Evolutionary conservation across 2,329 filamentous ascomycete species (phyloP).

Genomic region (Phialophora macrospora): DNA sequence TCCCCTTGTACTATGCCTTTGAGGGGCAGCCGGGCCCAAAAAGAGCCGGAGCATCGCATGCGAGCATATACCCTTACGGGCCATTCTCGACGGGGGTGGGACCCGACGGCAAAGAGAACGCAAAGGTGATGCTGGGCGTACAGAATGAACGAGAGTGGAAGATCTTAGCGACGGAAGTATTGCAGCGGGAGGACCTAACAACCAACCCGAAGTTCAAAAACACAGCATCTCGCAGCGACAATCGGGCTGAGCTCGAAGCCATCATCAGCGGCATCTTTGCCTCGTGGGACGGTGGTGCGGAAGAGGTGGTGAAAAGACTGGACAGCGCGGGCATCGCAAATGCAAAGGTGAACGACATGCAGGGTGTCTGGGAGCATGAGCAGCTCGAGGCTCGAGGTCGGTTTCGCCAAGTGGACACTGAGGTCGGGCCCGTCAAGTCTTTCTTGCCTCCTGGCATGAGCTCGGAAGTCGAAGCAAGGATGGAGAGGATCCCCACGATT

Average conservation of each 20-base stretch:
- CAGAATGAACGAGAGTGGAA: slow-evolving; percentile 64
- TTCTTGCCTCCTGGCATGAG: slow-evolving; percentile 57
- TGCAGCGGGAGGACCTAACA: slow-evolving; percentile 51
- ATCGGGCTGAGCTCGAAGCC: slow-evolving; percentile 53
- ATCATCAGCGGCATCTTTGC: slow-evolving; percentile 55
- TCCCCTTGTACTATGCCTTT: slow-evolving; percentile 61
- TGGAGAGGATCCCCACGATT: slow-evolving; percentile 55
- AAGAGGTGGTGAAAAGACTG: slow-evolving; percentile 51
- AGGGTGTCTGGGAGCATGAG: slow-evolving; percentile 60
- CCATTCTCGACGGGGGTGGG: slow-evolving; percentile 57
- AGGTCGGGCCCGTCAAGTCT: slow-evolving; percentile 54
- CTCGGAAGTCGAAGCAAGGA: slow-evolving; percentile 44
- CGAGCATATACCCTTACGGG: slow-evolving; percentile 62
- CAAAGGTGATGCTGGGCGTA: slow-evolving; percentile 61
- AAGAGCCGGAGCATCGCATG: slow-evolving; percentile 59
- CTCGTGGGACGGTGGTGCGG: slow-evolving; percentile 42
- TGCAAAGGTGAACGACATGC: slow-evolving; percentile 61
- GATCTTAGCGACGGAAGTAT: slow-evolving; percentile 55
- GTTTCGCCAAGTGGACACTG: slow-evolving; percentile 58
- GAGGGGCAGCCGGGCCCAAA: slow-evolving; percentile 51
- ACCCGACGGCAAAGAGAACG: slow-evolving; percentile 33
- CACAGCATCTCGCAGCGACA: slow-evolving; percentile 54
- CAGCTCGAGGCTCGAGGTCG: slow-evolving; percentile 58
- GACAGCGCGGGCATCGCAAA: slow-evolving; percentile 60
- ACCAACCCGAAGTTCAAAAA: slow-evolving; percentile 55